phyloP scores from a whole-genome alignment of 2,329 filamentous ascomycete genomes.

The Didymellaceae sp. region DNA sequence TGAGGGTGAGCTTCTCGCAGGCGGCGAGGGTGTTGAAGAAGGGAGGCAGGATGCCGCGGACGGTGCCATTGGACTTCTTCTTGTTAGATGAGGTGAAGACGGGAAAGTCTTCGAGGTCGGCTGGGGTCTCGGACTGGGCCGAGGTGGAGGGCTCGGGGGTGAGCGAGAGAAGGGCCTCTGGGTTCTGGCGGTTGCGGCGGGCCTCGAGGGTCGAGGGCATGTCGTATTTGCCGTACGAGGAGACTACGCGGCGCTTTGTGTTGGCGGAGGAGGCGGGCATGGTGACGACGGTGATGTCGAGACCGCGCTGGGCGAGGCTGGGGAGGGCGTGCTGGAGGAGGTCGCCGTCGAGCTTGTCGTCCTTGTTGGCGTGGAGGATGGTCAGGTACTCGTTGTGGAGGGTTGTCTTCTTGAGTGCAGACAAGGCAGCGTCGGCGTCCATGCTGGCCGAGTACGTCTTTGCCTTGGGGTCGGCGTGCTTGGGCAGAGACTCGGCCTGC shows the following conservation, averaged over 20 bases:
- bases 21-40: constrained; percentile 76
- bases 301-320: constrained; percentile 25
- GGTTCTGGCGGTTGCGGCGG: constrained; percentile 35
- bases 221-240: constrained; percentile 46
- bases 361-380: constrained; percentile 34
- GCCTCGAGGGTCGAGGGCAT: constrained; percentile 30
- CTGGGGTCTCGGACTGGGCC: constrained; percentile 28
- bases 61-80: constrained; percentile 41
- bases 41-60: constrained; percentile 65
- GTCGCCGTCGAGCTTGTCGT: constrained; percentile 22
- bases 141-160: constrained; percentile 35
- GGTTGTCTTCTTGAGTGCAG: constrained; percentile 24
- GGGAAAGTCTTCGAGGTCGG: constrained; percentile 40
- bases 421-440: constrained; percentile 30
- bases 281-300: constrained; percentile 47
- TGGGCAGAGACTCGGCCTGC: constrained; percentile 44
- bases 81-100: constrained; percentile 23
- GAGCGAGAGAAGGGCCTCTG: constrained; percentile 41
- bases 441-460: constrained; percentile 34
- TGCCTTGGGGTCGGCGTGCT: constrained; percentile 33
- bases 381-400: constrained; percentile 42
- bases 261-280: constrained; percentile 41
- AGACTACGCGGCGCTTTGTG: constrained; percentile 39
- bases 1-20: constrained; percentile 73
- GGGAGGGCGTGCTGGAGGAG: constrained; percentile 24